Evolutionary conservation across 345 rosid species (phyloP).

Genomic region (Clarkia xantiana): DNA sequence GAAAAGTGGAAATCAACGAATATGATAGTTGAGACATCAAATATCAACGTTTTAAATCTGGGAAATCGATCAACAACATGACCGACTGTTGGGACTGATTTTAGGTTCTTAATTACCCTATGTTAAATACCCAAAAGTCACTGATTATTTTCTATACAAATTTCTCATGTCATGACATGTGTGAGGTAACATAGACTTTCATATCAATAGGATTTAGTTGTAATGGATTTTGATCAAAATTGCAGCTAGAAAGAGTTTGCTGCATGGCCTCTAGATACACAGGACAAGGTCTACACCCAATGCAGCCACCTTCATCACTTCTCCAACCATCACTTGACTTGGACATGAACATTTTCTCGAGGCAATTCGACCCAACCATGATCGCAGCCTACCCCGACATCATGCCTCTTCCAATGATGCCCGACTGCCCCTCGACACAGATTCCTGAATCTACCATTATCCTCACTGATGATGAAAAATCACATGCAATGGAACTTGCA

Average conservation of each 20-base stretch:
- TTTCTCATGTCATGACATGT: too few relatives aligned
- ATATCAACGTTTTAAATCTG: too few relatives aligned
- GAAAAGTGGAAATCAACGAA: too few relatives aligned
- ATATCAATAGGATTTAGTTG: too few relatives aligned
- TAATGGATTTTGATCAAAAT: neutral
- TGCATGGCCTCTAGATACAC: conserved; percentile 40
- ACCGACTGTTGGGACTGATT: too few relatives aligned
- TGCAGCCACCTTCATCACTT: conserved; percentile 20
- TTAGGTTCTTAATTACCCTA: too few relatives aligned
- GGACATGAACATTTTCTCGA: conserved; percentile 52
- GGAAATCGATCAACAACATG: too few relatives aligned
- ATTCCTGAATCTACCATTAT: conserved; percentile 22
- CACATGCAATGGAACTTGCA: conserved; percentile 56
- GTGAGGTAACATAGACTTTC: too few relatives aligned
- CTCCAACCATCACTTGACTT: conserved; percentile 48
- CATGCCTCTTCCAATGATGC: conserved; percentile 35
- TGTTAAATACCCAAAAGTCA: too few relatives aligned
- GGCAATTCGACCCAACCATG: conserved; percentile 18
- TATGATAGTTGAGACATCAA: too few relatives aligned
- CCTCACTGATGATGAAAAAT: conserved; percentile 55
- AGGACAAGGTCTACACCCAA: conserved; percentile 35
- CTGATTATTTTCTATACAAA: too few relatives aligned
- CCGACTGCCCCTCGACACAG: conserved; percentile 12
- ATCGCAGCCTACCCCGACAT: conserved; percentile 23
- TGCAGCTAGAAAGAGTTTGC: conserved; percentile 68